phyloP scores from a whole-genome alignment of 345 rosid species.

The Syzygium oleosum region DNA sequence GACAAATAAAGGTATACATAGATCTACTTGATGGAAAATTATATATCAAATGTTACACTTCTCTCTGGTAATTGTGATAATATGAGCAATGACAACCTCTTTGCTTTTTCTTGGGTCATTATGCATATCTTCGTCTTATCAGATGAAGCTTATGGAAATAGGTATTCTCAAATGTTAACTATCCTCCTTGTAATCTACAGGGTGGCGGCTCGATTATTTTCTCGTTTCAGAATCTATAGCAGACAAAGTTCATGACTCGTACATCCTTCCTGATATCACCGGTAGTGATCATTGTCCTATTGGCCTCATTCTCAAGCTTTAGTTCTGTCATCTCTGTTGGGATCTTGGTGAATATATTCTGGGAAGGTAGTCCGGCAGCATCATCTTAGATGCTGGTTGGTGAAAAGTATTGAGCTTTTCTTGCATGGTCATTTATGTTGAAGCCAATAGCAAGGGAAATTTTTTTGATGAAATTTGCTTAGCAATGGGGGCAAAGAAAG shows the following conservation, averaged over 20 bases:
- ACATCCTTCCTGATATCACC: constrained; percentile 67
- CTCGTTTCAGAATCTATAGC: constrained; percentile 78
- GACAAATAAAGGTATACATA: constrained; percentile 58
- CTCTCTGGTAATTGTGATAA: neutral
- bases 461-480: neutral
- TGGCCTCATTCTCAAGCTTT: constrained; percentile 63
- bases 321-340: constrained; percentile 12
- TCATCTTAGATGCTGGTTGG: neutral
- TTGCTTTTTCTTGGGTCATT: neutral
- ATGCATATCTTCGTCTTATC: neutral
- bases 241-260: constrained; percentile 72
- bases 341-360: neutral
- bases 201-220: constrained; percentile 98
- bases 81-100: neutral
- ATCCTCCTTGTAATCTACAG: constrained; percentile 25
- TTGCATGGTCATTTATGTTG: neutral
- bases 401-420: neutral
- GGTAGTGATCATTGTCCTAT: constrained; percentile 96
- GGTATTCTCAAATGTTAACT: neutral
- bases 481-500: neutral
- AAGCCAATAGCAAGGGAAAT: neutral
- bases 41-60: neutral
- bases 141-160: neutral
- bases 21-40: neutral
- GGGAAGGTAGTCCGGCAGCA: neutral